phyloP scores from a whole-genome alignment of 2,329 filamentous ascomycete genomes.

The Ceratocystis smalleyi region DNA sequence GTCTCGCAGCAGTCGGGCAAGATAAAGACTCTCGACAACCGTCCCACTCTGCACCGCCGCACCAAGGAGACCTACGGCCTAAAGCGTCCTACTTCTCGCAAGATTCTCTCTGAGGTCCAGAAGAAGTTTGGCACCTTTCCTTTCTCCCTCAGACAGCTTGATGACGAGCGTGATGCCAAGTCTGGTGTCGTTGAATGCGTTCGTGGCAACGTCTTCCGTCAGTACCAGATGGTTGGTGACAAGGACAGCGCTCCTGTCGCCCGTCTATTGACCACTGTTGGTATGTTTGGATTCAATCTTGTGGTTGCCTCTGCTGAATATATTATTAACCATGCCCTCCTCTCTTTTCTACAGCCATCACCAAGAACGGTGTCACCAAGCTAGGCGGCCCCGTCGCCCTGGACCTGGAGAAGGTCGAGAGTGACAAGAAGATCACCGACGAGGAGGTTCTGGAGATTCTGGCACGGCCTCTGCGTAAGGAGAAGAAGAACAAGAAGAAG shows the following conservation, averaged over 20 bases:
- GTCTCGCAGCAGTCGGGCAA: slow-evolving; percentile 84
- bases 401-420: slow-evolving; percentile 71
- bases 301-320: neutral
- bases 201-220: slow-evolving; percentile 75
- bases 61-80: slow-evolving; percentile 82
- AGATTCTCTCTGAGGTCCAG: slow-evolving; percentile 83
- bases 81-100: slow-evolving; percentile 85
- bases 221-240: slow-evolving; percentile 92
- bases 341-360: slow-evolving; percentile 51
- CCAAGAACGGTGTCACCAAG: slow-evolving; percentile 89
- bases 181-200: slow-evolving; percentile 92
- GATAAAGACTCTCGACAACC: slow-evolving; percentile 78
- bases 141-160: slow-evolving; percentile 91
- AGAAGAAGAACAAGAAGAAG: slow-evolving; percentile 80
- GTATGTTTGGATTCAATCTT: slow-evolving; percentile 42
- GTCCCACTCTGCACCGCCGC: slow-evolving; percentile 82
- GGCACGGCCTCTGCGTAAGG: slow-evolving; percentile 80
- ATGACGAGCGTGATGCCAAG: slow-evolving; percentile 93
- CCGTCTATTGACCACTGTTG: slow-evolving; percentile 77
- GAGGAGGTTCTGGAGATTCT: slow-evolving; percentile 92
- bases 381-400: slow-evolving; percentile 60
- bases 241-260: slow-evolving; percentile 77
- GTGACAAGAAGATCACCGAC: slow-evolving; percentile 95
- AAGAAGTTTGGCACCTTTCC: slow-evolving; percentile 97
- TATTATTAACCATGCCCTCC: slow-evolving; percentile 11